Evolutionary conservation across 495 filamentous ascomycete genomes (phyloP).

Genomic region (Collariella sp.): DNA sequence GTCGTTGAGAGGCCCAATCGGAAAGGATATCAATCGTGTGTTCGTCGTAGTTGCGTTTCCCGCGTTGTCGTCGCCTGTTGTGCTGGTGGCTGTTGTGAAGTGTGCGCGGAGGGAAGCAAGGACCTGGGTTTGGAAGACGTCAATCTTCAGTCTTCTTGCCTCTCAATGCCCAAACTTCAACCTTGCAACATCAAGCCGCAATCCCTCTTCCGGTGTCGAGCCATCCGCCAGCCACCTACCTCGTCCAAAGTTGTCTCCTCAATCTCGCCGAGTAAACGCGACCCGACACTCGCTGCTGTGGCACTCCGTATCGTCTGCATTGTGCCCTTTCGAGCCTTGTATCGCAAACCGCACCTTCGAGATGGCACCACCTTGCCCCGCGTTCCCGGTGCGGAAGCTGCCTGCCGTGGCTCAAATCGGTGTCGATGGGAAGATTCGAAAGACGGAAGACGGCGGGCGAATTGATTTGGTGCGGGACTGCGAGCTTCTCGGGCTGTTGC

Average conservation of each 20-base stretch:
- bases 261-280: slow-evolving; percentile 46
- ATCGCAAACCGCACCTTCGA: not conserved
- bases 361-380: slow-evolving; percentile 55
- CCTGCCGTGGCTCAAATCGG: slow-evolving; percentile 40
- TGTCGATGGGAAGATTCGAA: slow-evolving; percentile 39
- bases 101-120: slow-evolving; percentile 41
- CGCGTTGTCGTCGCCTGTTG: not conserved
- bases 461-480: slow-evolving; percentile 57
- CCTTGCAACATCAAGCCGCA: not conserved
- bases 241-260: slow-evolving; percentile 33
- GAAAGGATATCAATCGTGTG: slow-evolving; percentile 23
- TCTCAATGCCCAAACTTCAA: not conserved
- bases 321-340: not conserved
- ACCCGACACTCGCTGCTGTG: slow-evolving; percentile 44
- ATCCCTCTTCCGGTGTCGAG: not conserved
- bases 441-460: slow-evolving; percentile 35
- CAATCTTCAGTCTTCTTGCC: not conserved
- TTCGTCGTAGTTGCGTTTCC: not conserved
- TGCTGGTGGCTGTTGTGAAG: slow-evolving; percentile 14
- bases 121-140: slow-evolving; percentile 23
- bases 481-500: slow-evolving; percentile 66
- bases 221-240: slow-evolving; percentile 26
- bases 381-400: slow-evolving; percentile 49
- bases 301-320: slow-evolving; percentile 18
- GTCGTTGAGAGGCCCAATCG: slow-evolving; percentile 35